Evolutionary conservation across 495 filamentous ascomycete genomes (phyloP).

Genomic region (Parmelia sp.): DNA sequence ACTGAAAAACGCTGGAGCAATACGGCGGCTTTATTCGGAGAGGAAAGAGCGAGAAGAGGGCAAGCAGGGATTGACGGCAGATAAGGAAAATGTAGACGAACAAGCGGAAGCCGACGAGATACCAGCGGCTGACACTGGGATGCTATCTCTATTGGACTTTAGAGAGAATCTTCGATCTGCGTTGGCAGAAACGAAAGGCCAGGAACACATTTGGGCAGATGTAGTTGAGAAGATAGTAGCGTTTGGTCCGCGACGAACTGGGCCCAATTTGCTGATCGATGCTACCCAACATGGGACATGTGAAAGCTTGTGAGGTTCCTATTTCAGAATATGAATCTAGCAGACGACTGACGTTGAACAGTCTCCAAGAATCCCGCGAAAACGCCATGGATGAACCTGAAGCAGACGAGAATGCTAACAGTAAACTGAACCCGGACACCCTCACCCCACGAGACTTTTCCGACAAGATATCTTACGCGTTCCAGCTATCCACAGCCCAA

Average conservation of each 20-base stretch:
- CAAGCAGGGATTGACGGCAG: slow-evolving; percentile 16
- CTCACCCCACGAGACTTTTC: slow-evolving; percentile 66
- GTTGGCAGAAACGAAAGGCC: slow-evolving; percentile 57
- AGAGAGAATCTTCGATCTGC: slow-evolving; percentile 59
- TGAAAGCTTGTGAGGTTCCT: slow-evolving; percentile 61
- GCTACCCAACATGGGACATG: slow-evolving; percentile 65
- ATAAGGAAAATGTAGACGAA: slow-evolving; percentile 36
- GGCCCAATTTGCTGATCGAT: slow-evolving; percentile 88
- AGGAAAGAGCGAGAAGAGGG: slow-evolving; percentile 39
- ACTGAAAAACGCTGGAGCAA: slow-evolving; percentile 64
- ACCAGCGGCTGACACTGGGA: slow-evolving; percentile 41
- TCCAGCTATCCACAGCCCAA: slow-evolving; percentile 85
- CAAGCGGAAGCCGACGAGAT: slow-evolving; percentile 31
- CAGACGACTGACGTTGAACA: not conserved
- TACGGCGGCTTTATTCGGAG: slow-evolving; percentile 74
- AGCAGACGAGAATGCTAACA: slow-evolving; percentile 11
- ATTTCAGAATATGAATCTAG: not conserved
- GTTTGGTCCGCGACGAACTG: slow-evolving; percentile 79
- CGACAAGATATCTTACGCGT: slow-evolving; percentile 87
- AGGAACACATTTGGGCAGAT: slow-evolving; percentile 69
- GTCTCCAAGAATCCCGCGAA: slow-evolving; percentile 22
- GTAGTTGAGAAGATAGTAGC: slow-evolving; percentile 75
- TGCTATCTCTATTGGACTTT: slow-evolving; percentile 68
- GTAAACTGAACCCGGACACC: slow-evolving; percentile 38
- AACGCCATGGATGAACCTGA: not conserved